Evolutionary conservation across 2,329 filamentous ascomycete species (phyloP), one percentile per base, ranked within the genome.

Genomic region (Fusarium verticillioides): DNA sequence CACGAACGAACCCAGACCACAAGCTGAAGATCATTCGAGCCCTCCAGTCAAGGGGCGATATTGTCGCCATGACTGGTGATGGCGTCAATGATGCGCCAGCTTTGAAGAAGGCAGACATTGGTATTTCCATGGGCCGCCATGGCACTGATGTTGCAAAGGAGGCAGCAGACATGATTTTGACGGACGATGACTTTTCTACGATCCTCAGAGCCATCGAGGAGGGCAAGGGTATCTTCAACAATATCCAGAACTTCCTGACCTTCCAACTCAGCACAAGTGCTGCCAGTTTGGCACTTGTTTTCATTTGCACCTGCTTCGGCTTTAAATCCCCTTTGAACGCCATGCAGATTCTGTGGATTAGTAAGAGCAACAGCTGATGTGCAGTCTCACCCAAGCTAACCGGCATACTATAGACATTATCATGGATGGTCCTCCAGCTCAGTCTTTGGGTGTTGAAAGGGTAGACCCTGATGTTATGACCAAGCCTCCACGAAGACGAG

Each of bases 331-430:
- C 96, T 50, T 87, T 99, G 69, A 99, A 99, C 81, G 95, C 96
- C 56, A 99, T 99, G 96, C 96, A 99, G 85, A 99, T 99, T 85
- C 88, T 99, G 46, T 99, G 96, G 96, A 99, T 99, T 79, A 99
- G 96, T 98, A 85, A 85, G 94, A 89, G 18, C 11, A 54, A 11
- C n/a, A 10, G 4, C 15, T 21, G 8, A 12, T 46, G 28, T 15
- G 21, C 7, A 30, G 16, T 11, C 9, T 18, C 44, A 15, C 21
- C 23, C 43, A 42, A 32, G 21, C 70, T 78, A 69, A 81, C 62
- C 50, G 23, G 39, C 40, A 42, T 59, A 18, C 30, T 28, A 16
- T 76, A 98, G 96, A 99, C 81, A 98, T 99, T 80, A 95, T 99
- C 78, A 99, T 99, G 97, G 97, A 99, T 83, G 96, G 97, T 15